Conservation (phyloP, 2,329 filamentous ascomycete species). For the Drechslera avenae region DNA sequence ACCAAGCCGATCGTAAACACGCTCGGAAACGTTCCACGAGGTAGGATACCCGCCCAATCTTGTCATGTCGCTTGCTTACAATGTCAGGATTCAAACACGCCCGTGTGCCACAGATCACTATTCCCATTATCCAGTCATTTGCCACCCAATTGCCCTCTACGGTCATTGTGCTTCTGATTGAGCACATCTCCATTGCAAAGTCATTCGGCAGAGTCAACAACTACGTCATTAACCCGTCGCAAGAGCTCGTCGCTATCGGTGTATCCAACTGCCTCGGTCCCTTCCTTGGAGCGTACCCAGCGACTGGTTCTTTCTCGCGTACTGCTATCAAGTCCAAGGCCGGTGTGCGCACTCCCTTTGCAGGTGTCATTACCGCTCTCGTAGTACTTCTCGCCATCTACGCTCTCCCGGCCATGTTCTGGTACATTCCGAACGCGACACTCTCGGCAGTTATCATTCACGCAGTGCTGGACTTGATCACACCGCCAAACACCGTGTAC, state of each 20-base stretch:
- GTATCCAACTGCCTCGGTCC: constrained; percentile 88
- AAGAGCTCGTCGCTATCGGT: constrained; percentile 94
- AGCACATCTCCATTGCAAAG: constrained; percentile 97
- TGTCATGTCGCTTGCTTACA: constrained; percentile 5
- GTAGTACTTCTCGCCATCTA: constrained; percentile 92
- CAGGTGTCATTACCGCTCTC: constrained; percentile 83
- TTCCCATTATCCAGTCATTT: constrained; percentile 70
- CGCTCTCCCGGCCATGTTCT: constrained; percentile 86
- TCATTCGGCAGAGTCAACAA: constrained; percentile 96
- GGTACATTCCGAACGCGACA: constrained; percentile 83
- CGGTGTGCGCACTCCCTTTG: constrained; percentile 88
- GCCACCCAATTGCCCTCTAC: constrained; percentile 77
- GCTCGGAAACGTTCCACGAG: constrained; percentile 77
- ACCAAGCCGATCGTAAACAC: constrained; percentile 71
- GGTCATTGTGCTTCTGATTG: constrained; percentile 90
- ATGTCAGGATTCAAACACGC: constrained; percentile 71
- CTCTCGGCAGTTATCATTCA: constrained; percentile 94
- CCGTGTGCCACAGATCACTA: constrained; percentile 71
- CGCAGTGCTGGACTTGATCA: constrained; percentile 91
- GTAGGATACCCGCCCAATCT: constrained; percentile 41
- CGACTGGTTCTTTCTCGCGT: constrained; percentile 93
- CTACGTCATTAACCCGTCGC: constrained; percentile 95
- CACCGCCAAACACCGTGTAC: constrained; percentile 87
- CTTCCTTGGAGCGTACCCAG: constrained; percentile 88
- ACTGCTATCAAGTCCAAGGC: constrained; percentile 98